Evolutionary conservation across 1,139 yeast species (phyloP).

Genomic region (Magnusiomyces sp.): DNA sequence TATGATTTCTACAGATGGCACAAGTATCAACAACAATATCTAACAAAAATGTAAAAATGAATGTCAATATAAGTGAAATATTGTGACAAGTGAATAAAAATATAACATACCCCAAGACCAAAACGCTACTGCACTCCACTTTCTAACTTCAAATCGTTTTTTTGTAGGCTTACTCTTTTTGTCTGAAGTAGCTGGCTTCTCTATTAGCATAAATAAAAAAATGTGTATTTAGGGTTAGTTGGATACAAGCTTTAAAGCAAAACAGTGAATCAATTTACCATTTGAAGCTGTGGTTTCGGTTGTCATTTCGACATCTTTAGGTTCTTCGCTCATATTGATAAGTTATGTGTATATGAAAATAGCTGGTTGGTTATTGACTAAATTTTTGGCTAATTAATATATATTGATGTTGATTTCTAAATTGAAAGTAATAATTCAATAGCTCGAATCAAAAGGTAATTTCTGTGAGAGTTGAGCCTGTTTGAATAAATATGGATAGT

Average conservation of each 20-base stretch:
- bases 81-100: neutral
- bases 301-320: constrained; percentile 3
- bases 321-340: constrained; percentile 1
- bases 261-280: neutral
- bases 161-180: constrained; percentile 26
- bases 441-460: no score
- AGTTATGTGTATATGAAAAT: neutral
- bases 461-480: no score
- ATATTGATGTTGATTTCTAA: no score
- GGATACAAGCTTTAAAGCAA: neutral
- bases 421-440: no score
- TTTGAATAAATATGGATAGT: no score
- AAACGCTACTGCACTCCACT: constrained; percentile 97
- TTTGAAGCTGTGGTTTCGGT: neutral
- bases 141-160: constrained; percentile 53
- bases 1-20: constrained; percentile 95
- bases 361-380: no score
- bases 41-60: constrained; percentile 8
- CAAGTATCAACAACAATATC: constrained; percentile 91
- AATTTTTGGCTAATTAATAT: no score
- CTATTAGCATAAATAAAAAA: neutral
- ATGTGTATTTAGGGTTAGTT: neutral
- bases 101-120: constrained; percentile 89
- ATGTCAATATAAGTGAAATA: neutral
- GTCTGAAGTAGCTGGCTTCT: constrained; percentile 5